Evolutionary conservation across 257 asterid genomes (phyloP), one percentile per base, ranked within the genome.

Genomic region (Nicotiana sylvestris): DNA sequence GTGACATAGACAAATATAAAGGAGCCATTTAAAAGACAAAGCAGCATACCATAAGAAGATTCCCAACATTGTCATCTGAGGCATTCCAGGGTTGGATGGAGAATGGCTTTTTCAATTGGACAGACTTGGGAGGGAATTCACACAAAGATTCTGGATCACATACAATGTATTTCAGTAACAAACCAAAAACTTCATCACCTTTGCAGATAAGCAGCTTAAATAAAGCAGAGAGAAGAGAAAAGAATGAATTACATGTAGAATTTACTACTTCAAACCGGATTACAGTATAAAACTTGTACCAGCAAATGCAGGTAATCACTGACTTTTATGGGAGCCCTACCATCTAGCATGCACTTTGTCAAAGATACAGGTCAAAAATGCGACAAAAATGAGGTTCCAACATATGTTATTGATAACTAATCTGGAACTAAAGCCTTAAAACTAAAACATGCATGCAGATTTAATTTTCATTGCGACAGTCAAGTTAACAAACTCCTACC

Each of bases 41-140:
- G 51, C 78, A 72, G 30, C 87, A 78, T 91, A 96, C 99, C 99
- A 96, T 93, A 90, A 96, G 89, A 80, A 94, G 90, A 84, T 93
- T 94, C 87, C 98, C 99, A 72, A 96, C 93, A 84, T 93, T 93
- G 88, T 94, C 98, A 86, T 94, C 97, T 9, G 99, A 94, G 86
- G 85, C 93, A 84, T 89, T 83, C 99, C 99, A 96, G 67, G 99
- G 99, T 67, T 86, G 94, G 88, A 90, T 33, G 46, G 97, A 85
- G 85, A 94, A 96, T 17, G 99, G 98, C 92, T 84, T 89, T 89
- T 86, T 91, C 91, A 96, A 37, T 87, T 87, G 90, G 82, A 96
- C 94, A 53, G 94, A 89, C 85, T 90, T 90, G 2, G 98, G 98
- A 80, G 99, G 99, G 86, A 96, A 96, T 81, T 95, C 92, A 82